These are phyloP conservation scores for Talaromyces sp. DNA, from an alignment of 2,329 filamentous ascomycete species.

Conservation along the genomic window DNA sequence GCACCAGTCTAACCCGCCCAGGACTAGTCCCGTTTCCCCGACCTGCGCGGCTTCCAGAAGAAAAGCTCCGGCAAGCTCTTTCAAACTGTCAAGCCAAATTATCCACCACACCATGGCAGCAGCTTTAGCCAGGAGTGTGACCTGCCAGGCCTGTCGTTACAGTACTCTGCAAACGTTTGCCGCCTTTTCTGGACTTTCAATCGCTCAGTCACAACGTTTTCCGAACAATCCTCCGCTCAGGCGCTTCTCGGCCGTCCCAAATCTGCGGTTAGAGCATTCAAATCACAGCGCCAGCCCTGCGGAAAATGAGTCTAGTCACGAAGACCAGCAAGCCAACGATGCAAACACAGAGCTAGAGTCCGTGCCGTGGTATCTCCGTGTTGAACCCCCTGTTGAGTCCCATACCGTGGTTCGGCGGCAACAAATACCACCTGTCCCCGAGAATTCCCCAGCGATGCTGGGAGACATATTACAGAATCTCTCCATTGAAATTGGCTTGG, in stretches of 20 bases:
- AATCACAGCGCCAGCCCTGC: neutral
- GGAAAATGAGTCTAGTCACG: neutral
- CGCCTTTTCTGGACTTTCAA: constrained; percentile 21
- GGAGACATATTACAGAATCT: constrained; percentile 68
- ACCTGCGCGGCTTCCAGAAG: neutral
- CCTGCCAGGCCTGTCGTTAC: constrained; percentile 25
- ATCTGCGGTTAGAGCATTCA: constrained; percentile 20
- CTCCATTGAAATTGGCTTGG: constrained; percentile 78
- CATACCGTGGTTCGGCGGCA: constrained; percentile 48
- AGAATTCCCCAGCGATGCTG: constrained; percentile 65
- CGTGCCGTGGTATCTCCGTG: constrained; percentile 77
- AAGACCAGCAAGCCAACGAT: neutral
- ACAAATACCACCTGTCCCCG: constrained; percentile 59
- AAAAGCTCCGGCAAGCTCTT: neutral
- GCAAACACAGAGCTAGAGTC: constrained; percentile 14
- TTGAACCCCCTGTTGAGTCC: constrained; percentile 47
- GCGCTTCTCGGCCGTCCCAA: constrained; percentile 3
- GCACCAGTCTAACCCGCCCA: neutral
- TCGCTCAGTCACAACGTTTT: constrained; percentile 3
- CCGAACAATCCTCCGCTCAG: neutral
- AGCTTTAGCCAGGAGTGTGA: constrained; percentile 23
- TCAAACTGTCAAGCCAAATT: neutral
- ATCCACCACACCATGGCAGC: constrained; percentile 2
- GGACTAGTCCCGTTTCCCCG: neutral
- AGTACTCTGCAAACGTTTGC: constrained; percentile 25